Base-by-base conservation (phyloP, 2,329 filamentous ascomycete species). In the Thermoascus crustaceus region DNA sequence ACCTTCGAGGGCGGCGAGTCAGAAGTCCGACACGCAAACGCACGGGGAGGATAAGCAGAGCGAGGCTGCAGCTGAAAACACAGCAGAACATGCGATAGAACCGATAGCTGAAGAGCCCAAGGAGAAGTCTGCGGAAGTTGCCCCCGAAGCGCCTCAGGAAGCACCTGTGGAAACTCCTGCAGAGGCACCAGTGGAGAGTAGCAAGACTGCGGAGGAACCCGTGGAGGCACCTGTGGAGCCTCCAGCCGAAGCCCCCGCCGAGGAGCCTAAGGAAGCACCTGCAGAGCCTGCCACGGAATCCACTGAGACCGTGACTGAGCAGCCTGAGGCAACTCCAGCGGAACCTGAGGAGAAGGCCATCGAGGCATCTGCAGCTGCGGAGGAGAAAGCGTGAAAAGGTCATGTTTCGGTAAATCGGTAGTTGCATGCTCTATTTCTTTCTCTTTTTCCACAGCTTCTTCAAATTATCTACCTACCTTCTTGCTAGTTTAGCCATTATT, bases 21-120 rank as follows among this genome's bases (percentile, higher is more conserved):
- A 46, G 24, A 43, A 43, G 11, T 38, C 37, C 11, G 43, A 49
- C n/a, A 51, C 40, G 24, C 26, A 35, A 35, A 10, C 43, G 30
- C 26, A 38, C 20, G 13, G 40, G 22, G 30, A 42, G 16, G 23
- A 39, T 22, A 35, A 44, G 30, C 21, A 23, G 30, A 38, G 36
- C 36, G 37, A 25, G 39, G 11, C n/a, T n/a, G n/a, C n/a, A 9
- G 39, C 42, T 20, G 42, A 36, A 10, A 17, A 36, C 3, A 5
- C 30, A 9, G 16, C 32, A 4, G 5, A 4, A 4, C n/a, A 16
- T 20, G 8, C 19, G 9, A 13, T 21, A n/a, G 32, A 17, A 18
- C 10, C 16, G 8, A 17, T 11, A 2, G 31, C 11, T 33, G 13
- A 33, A 16, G 21, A 23, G 9, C 19, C 16, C n/a, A 19, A 20